These are phyloP conservation scores for Pelargonium cotyledonis DNA, from an alignment of 441 rosid species.

Conservation along the genomic window DNA sequence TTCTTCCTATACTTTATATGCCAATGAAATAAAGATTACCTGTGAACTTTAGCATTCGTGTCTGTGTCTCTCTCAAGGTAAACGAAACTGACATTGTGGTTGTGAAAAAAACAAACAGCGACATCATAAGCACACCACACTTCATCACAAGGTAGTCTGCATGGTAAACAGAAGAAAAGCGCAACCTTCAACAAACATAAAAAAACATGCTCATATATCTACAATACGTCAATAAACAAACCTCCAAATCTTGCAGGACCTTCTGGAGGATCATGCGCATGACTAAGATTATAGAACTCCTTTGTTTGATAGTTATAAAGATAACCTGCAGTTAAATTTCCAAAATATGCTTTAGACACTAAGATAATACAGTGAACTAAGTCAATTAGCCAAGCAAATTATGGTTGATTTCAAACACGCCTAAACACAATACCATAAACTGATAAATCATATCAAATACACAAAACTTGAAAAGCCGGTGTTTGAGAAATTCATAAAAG, in stretches of 20 bases:
- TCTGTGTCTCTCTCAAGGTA: conserved; percentile 95
- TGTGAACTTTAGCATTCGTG: conserved; percentile 94
- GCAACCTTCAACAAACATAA: not conserved
- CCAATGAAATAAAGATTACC: conserved; percentile 33
- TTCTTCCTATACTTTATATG: too few species aligned
- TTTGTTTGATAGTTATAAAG: conserved; percentile 79
- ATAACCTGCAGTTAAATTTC: conserved; percentile 52
- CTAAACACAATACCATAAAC: not conserved
- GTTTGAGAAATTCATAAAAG: not conserved
- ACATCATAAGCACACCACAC: conserved; percentile 99
- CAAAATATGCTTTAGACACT: conserved; percentile 3
- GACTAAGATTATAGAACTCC: conserved; percentile 89
- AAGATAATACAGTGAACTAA: not conserved
- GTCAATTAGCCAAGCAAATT: not conserved
- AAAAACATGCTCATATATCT: not conserved
- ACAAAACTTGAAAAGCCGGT: not conserved
- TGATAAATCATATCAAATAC: not conserved
- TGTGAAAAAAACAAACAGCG: conserved; percentile 91
- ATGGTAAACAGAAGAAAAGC: conserved; percentile 17
- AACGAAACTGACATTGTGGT: conserved; percentile 99
- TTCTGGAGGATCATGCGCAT: conserved; percentile 65
- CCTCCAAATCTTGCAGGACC: conserved; percentile 92
- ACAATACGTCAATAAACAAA: conserved; percentile 23
- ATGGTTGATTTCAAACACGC: not conserved
- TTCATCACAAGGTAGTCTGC: conserved; percentile 97